Percentiles rank a stretch among this genome's conserved stretches.
These are phyloP conservation scores for Acidiella bohemica DNA, from an alignment of 495 filamentous ascomycete genomes.

Conservation along the genomic window DNA sequence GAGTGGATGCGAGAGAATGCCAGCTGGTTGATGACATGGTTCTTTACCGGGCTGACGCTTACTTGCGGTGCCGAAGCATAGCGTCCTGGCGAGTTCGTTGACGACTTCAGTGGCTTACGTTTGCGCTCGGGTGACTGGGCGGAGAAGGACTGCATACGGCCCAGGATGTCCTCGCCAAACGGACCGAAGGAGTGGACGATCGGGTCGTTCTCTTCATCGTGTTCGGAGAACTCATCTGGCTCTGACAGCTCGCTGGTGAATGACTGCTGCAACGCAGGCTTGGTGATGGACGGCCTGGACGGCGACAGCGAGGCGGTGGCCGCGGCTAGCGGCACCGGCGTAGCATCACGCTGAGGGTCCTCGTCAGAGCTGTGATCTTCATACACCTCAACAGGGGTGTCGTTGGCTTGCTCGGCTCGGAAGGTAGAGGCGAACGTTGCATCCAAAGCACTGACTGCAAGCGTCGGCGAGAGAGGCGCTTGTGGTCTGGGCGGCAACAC, in stretches of 20 bases:
- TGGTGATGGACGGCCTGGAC: slow-evolving; percentile 1
- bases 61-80: slow-evolving; percentile 2
- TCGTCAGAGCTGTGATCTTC: slow-evolving; percentile 38
- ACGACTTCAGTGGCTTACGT: slow-evolving; percentile 11
- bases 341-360: slow-evolving; percentile 14
- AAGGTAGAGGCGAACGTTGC: slow-evolving; percentile 31
- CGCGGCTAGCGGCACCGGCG: slow-evolving; percentile 9
- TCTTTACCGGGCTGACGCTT: slow-evolving; percentile 28
- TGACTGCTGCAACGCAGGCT: too few relatives aligned
- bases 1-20: slow-evolving; percentile 94
- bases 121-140: slow-evolving; percentile 29
- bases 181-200: slow-evolving; percentile 82
- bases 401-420: slow-evolving; percentile 33
- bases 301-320: slow-evolving; percentile 8
- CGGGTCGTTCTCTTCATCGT: slow-evolving; percentile 86
- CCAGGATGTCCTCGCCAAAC: slow-evolving; percentile 67
- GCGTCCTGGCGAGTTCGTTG: slow-evolving; percentile 13
- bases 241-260: slow-evolving; percentile 29
- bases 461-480: slow-evolving; percentile 66
- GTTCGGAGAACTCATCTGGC: slow-evolving; percentile 49
- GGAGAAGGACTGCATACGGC: slow-evolving; percentile 61
- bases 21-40: slow-evolving; percentile 87
- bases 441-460: slow-evolving; percentile 21
- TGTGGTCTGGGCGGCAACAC: slow-evolving; percentile 42
- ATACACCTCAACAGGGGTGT: slow-evolving; percentile 42